Evolutionary conservation across 495 filamentous ascomycete species (phyloP).

Genomic region (Aspergillus heteromorphus): DNA sequence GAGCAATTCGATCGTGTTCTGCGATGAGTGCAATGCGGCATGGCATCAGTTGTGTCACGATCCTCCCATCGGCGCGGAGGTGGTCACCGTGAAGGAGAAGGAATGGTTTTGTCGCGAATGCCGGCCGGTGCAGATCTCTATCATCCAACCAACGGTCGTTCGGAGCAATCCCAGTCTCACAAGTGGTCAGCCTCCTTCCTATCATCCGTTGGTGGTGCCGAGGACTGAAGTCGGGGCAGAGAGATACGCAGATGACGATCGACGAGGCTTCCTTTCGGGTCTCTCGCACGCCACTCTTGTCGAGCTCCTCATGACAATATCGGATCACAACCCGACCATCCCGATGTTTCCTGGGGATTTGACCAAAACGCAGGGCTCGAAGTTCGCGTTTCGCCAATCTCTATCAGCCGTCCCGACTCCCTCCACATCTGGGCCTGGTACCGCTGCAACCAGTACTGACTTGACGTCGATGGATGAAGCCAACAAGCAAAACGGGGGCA

Average conservation of each 20-base stretch:
- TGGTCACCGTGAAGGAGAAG: constrained; percentile 58
- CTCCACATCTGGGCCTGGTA: constrained; percentile 7
- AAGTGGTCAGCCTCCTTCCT: constrained; percentile 9
- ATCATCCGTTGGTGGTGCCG: constrained; percentile 8
- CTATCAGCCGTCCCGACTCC: background rate
- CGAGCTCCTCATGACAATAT: constrained; percentile 34
- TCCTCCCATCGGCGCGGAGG: constrained; percentile 67
- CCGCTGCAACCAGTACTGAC: constrained; percentile 4
- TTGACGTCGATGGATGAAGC: background rate
- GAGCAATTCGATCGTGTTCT: constrained; percentile 88
- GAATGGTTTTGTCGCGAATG: constrained; percentile 80
- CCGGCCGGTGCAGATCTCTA: constrained; percentile 34
- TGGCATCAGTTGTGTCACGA: constrained; percentile 94
- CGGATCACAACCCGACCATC: constrained; percentile 26
- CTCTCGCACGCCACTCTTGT: constrained; percentile 39
- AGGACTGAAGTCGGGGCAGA: constrained; percentile 21
- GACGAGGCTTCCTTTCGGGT: constrained; percentile 37
- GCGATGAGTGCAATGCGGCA: constrained; percentile 79
- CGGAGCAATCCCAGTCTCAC: constrained; percentile 18
- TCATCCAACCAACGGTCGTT: constrained; percentile 17
- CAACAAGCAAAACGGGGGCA: background rate
- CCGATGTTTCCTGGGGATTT: constrained; percentile 38
- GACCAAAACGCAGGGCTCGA: constrained; percentile 18
- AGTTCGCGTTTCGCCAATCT: constrained; percentile 13
- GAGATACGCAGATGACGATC: constrained; percentile 23